phyloP scores from a whole-genome alignment of 1,139 yeast genomes.

The Pichia sp. region DNA sequence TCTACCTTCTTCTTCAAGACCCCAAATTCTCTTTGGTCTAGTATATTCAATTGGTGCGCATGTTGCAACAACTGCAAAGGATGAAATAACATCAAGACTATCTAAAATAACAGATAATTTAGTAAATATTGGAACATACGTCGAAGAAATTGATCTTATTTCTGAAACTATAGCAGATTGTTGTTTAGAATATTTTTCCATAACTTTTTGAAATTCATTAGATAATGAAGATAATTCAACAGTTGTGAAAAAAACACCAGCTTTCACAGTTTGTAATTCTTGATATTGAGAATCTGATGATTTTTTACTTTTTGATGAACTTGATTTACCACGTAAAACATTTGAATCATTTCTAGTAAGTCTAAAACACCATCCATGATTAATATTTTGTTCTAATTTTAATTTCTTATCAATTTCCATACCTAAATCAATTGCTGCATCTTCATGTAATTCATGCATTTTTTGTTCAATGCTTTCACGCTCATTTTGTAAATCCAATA shows the following conservation, averaged over 20 bases:
- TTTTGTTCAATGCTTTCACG: conserved; percentile 49
- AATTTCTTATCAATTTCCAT: conserved; percentile 83
- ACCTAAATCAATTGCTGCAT: conserved; percentile 66
- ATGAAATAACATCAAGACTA: conserved; percentile 71
- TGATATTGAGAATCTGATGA: conserved; percentile 36
- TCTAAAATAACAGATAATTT: conserved; percentile 60
- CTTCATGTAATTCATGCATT: conserved; percentile 55
- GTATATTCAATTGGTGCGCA: conserved; percentile 80
- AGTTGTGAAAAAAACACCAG: conserved; percentile 90
- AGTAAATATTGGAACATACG: conserved; percentile 74
- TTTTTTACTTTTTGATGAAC: conserved; percentile 32
- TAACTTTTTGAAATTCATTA: conserved; percentile 50
- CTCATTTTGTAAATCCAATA: conserved; percentile 53
- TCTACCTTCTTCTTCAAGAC: conserved; percentile 43
- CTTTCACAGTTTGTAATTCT: conserved; percentile 86
- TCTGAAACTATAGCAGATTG: conserved; percentile 78
- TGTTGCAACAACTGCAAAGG: conserved; percentile 83
- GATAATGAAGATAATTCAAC: conserved; percentile 54
- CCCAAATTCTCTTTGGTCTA: conserved; percentile 53
- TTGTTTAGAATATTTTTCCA: conserved; percentile 61
- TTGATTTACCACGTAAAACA: conserved; percentile 45
- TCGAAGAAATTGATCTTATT: conserved; percentile 69
- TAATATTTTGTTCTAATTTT: conserved; percentile 78
- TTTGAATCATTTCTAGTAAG: conserved; percentile 85
- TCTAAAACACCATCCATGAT: conserved; percentile 91